Evolutionary conservation across 176 grass and related monocot species (phyloP), one percentile per base, ranked within the genome.

Genomic region (Carex cristatella): DNA sequence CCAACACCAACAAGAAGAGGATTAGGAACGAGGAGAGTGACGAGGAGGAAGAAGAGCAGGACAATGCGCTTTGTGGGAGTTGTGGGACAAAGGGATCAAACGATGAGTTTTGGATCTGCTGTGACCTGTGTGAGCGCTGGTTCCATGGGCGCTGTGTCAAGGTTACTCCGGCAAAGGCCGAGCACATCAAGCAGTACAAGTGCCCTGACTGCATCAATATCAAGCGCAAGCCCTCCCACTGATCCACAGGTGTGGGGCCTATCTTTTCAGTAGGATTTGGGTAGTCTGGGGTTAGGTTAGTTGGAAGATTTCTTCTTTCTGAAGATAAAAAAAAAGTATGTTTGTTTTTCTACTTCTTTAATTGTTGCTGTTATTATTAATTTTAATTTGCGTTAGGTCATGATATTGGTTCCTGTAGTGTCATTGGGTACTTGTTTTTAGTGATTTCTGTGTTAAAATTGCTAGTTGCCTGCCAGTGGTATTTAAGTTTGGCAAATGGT

Each of bases 181-280:
- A 98, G 91, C 95, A 98, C 31, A 98, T 98, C 84, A 98, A 98
- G 89, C 95, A 95, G 57, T 98, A 98, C 88, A 94, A 93, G 46
- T 98, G 95, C 91, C 93, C 95, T 0, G 93, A 93, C 31, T 98
- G 95, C 88, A 92, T 66, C 79, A 88, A 59, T 59, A 94, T 93
- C 82, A 98, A 93, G 88, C 59, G 81, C 19, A 83, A 83, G 44
- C 9, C 51, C 27, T 18, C 74, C 27, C 14, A 79, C 74, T 79
- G 53, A 79, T 72, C 7, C 53, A 37, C 32, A 78, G 12, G 23
- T 31, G 2, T 15, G 53, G 14, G 11, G 5, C 14, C 30, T 51
- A 54, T 77, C 73, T 58, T 79, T 58, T 58, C 28, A 58, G 74
- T 79, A 79, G 74, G 74, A 57, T 79, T 79, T 79, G 74, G 69